phyloP scores from a whole-genome alignment of 176 grass and related monocot genomes.

The Puya raimondii region DNA sequence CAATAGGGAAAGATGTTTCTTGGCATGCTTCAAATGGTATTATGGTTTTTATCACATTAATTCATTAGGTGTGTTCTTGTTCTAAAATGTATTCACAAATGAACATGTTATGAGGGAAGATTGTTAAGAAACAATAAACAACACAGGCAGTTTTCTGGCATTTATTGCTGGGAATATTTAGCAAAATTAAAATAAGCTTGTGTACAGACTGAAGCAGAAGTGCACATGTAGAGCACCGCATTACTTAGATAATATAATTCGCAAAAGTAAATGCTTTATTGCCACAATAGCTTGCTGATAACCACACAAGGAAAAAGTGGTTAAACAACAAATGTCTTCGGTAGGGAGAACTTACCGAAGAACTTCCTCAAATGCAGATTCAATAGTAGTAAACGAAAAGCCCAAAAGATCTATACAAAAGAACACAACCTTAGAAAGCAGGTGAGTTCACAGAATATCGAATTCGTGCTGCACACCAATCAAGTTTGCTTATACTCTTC shows the following conservation, averaged over 20 bases:
- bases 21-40: background rate
- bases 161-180: no score
- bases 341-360: no score
- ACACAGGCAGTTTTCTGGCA: no score
- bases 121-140: background rate
- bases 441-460: background rate
- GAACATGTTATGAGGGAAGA: no score
- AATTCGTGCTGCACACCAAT: background rate
- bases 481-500: background rate
- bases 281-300: background rate
- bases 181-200: no score
- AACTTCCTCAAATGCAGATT: background rate
- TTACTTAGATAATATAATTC: no score
- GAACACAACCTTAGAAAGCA: background rate
- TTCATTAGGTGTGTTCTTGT: no score
- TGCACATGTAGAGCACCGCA: no score
- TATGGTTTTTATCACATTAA: no score
- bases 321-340: background rate
- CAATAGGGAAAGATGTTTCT: background rate
- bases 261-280: background rate
- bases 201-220: no score
- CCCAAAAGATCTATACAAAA: background rate
- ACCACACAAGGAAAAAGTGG: background rate
- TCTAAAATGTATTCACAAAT: no score
- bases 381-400: background rate